These are phyloP conservation scores for Carallia brachiata DNA, from an alignment of 345 rosid genomes.

Conservation along the genomic window DNA sequence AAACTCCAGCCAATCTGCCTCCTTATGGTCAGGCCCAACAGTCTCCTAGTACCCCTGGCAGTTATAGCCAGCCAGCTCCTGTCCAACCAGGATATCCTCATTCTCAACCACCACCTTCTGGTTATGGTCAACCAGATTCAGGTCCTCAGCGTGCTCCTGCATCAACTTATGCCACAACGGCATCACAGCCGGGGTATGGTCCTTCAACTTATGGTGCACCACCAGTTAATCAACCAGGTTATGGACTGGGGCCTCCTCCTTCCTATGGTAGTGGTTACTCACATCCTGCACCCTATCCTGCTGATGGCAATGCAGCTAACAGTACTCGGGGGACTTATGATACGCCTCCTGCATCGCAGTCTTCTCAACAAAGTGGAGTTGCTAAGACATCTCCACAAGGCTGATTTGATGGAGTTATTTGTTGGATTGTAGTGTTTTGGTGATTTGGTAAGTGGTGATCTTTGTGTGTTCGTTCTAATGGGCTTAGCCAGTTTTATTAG, in stretches of 20 bases:
- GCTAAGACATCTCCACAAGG: slow-evolving; percentile 69
- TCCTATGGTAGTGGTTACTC: slow-evolving; percentile 52
- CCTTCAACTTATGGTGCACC: slow-evolving; percentile 44
- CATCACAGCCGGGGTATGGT: slow-evolving; percentile 52
- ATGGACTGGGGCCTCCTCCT: slow-evolving; percentile 60
- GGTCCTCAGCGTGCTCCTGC: slow-evolving; percentile 42
- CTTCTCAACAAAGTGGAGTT: slow-evolving; percentile 56
- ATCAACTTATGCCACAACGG: slow-evolving; percentile 36
- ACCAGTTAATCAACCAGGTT: slow-evolving; percentile 48
- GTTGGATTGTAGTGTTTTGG: too few relatives aligned
- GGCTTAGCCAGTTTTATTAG: too few relatives aligned
- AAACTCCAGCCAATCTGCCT: slow-evolving; percentile 54
- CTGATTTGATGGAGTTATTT: slow-evolving; percentile 15
- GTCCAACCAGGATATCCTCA: slow-evolving; percentile 70
- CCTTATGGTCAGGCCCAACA: slow-evolving; percentile 83
- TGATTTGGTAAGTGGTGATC: too few relatives aligned
- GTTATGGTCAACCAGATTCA: slow-evolving; percentile 65
- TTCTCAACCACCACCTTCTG: slow-evolving; percentile 74
- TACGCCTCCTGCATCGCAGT: slow-evolving; percentile 47
- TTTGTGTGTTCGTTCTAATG: too few relatives aligned
- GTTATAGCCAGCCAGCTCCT: slow-evolving; percentile 58
- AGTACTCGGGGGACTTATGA: slow-evolving; percentile 26
- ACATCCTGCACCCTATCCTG: slow-evolving; percentile 46
- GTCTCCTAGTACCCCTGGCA: slow-evolving; percentile 68
- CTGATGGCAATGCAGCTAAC: slow-evolving; percentile 47